Conservation (phyloP, 1,139 yeast species). For the Hanseniaspora gamundiae region DNA sequence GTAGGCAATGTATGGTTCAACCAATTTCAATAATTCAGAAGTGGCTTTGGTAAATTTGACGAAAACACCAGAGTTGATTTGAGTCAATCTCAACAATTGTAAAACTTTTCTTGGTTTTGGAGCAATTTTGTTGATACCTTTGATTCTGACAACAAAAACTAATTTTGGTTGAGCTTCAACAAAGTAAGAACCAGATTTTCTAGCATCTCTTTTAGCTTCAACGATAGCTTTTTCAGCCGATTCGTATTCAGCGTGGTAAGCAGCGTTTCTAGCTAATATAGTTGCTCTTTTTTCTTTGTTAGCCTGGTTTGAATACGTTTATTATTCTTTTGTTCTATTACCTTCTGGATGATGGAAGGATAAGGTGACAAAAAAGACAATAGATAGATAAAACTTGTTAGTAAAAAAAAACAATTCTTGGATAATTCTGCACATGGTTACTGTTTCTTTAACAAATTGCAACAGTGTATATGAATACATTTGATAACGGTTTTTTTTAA, state of each 20-base stretch:
- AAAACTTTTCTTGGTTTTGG: conserved; percentile 99
- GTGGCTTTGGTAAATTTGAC: conserved; percentile 99
- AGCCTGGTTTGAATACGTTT: conserved; percentile 34
- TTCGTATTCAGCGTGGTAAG: conserved; percentile 93
- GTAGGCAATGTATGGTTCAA: conserved; percentile 98
- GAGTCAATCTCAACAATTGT: conserved; percentile 95
- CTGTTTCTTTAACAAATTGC: no score
- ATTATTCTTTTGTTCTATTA: no score
- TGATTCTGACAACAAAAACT: conserved; percentile 96
- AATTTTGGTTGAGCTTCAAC: conserved; percentile 96
- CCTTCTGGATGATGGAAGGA: no score
- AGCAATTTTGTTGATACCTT: conserved; percentile 99
- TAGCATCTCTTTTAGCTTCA: conserved; percentile 91
- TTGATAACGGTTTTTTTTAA: no score
- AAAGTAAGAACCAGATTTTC: conserved; percentile 91
- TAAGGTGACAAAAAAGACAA: no score
- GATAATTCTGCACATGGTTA: no score
- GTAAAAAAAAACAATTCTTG: no score
- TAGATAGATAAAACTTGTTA: no score
- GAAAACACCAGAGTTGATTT: conserved; percentile 97
- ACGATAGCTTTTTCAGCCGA: conserved; percentile 90
- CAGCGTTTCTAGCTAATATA: conserved; percentile 94
- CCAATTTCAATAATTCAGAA: conserved; percentile 86
- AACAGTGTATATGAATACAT: no score
- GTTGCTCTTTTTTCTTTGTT: conserved; percentile 89